Evolutionary conservation across 805 yeast genomes (phyloP).

Genomic region (Ogataea allantospora): DNA sequence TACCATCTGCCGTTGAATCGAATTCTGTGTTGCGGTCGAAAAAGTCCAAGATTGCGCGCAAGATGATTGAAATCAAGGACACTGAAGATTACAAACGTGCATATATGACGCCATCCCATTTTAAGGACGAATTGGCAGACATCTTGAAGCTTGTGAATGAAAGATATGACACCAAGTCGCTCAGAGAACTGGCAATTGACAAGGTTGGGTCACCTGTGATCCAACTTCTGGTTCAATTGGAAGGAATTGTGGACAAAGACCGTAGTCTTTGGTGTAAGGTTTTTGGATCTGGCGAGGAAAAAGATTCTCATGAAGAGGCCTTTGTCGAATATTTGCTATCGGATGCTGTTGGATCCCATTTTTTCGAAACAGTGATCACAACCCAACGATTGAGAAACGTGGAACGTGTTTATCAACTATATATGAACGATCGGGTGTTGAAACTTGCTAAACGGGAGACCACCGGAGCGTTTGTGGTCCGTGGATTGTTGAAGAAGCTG

Average conservation of each 20-base stretch:
- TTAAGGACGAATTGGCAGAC: slow-evolving; percentile 57
- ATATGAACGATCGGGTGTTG: slow-evolving; percentile 71
- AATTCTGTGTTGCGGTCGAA: slow-evolving; percentile 79
- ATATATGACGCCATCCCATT: slow-evolving; percentile 68
- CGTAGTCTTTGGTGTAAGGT: slow-evolving; percentile 67
- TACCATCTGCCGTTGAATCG: slow-evolving; percentile 69
- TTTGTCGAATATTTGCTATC: slow-evolving; percentile 81
- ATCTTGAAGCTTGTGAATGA: slow-evolving; percentile 42
- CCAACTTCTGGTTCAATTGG: slow-evolving; percentile 74
- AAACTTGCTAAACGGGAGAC: slow-evolving; percentile 77
- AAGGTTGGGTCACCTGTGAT: slow-evolving; percentile 85
- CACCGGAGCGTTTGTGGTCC: slow-evolving; percentile 81
- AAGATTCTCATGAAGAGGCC: slow-evolving; percentile 64
- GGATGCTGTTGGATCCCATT: slow-evolving; percentile 92
- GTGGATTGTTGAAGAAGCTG: slow-evolving; percentile 62
- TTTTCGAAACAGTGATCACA: slow-evolving; percentile 69
- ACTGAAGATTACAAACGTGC: slow-evolving; percentile 65
- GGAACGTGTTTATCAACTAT: slow-evolving; percentile 64
- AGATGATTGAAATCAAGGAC: slow-evolving; percentile 86
- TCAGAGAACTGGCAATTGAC: slow-evolving; percentile 76
- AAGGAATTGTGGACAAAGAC: slow-evolving; percentile 75
- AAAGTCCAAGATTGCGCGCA: slow-evolving; percentile 83
- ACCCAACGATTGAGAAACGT: slow-evolving; percentile 66
- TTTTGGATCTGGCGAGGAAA: slow-evolving; percentile 51
- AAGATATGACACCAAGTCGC: slow-evolving; percentile 39